A percentile compares a stretch with the other conserved stretches of the same genome.
Evolutionary conservation across 306 rosid species (phyloP).

Genomic region (Ormosia semicastrata): DNA sequence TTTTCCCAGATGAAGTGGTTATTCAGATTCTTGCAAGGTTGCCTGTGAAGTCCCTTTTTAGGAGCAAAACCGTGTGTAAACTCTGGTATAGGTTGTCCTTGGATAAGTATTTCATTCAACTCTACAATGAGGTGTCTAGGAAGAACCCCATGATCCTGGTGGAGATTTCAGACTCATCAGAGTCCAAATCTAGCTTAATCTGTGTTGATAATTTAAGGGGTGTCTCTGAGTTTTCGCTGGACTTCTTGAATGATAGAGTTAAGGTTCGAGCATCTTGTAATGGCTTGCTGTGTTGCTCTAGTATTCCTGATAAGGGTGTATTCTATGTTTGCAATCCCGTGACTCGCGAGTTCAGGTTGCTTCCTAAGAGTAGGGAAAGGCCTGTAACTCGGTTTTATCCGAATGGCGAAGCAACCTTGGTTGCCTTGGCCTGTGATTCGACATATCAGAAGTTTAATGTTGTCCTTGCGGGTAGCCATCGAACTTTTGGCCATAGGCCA

Average conservation of each 20-base stretch:
- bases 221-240: conserved; percentile 63
- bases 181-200: conserved; percentile 59
- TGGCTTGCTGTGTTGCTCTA: conserved; percentile 86
- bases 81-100: conserved; percentile 58
- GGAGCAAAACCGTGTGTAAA: conserved; percentile 66
- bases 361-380: conserved; percentile 83
- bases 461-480: conserved; percentile 65
- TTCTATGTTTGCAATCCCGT: conserved; percentile 81
- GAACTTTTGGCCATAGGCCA: conserved; percentile 72
- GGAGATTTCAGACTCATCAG: conserved; percentile 63
- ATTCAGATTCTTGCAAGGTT: conserved; percentile 78
- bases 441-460: conserved; percentile 54
- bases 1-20: conserved; percentile 78
- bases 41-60: conserved; percentile 68
- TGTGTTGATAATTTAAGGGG: conserved; percentile 78
- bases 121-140: conserved; percentile 60
- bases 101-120: conserved; percentile 61
- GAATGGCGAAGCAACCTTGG: conserved; percentile 73
- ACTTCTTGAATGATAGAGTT: conserved; percentile 71
- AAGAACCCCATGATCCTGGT: conserved; percentile 71
- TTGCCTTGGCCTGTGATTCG: conserved; percentile 69
- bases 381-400: conserved; percentile 78
- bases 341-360: conserved; percentile 72
- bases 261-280: conserved; percentile 79
- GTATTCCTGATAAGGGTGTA: conserved; percentile 82